phyloP scores from a whole-genome alignment of 164 flowering plant genomes.

The Warburgia ugandensis region DNA sequence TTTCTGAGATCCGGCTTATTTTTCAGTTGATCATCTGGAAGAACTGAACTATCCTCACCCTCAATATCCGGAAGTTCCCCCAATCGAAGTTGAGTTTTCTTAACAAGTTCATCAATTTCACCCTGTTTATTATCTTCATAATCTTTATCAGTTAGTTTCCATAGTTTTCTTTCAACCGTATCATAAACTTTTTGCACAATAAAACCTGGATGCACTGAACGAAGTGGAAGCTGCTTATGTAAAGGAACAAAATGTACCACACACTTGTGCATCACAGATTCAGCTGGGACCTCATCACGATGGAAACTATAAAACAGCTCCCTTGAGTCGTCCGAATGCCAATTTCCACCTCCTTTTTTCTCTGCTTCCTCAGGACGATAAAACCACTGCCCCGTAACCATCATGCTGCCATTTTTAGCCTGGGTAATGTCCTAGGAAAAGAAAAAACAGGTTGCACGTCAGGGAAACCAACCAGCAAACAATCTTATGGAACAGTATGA shows the following conservation, averaged over 20 bases:
- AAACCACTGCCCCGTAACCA: slow-evolving; percentile 92
- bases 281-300: slow-evolving; percentile 91
- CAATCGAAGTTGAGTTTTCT: slow-evolving; percentile 57
- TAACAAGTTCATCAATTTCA: slow-evolving; percentile 85
- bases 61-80: slow-evolving; percentile 83
- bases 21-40: slow-evolving; percentile 47
- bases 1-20: slow-evolving; percentile 39
- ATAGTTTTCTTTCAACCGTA: slow-evolving; percentile 60
- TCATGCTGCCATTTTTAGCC: slow-evolving; percentile 48
- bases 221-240: slow-evolving; percentile 72
- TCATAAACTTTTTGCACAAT: slow-evolving; percentile 92
- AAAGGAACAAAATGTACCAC: slow-evolving; percentile 89
- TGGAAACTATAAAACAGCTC: slow-evolving; percentile 94
- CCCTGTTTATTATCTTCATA: slow-evolving; percentile 78
- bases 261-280: slow-evolving; percentile 97
- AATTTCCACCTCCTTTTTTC: slow-evolving; percentile 69
- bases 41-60: slow-evolving; percentile 37
- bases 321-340: slow-evolving; percentile 73
- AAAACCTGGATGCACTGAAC: slow-evolving; percentile 82
- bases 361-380: slow-evolving; percentile 98
- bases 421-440: slow-evolving; percentile 65
- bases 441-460: neutral
- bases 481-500: too few relatives aligned
- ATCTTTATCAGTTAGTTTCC: slow-evolving; percentile 88
- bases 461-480: neutral